A percentile compares a stretch with the other conserved stretches of the same genome.
phyloP scores from a whole-genome alignment of 768 basidiomycete genomes.

The Leccinum pellstonianum region DNA sequence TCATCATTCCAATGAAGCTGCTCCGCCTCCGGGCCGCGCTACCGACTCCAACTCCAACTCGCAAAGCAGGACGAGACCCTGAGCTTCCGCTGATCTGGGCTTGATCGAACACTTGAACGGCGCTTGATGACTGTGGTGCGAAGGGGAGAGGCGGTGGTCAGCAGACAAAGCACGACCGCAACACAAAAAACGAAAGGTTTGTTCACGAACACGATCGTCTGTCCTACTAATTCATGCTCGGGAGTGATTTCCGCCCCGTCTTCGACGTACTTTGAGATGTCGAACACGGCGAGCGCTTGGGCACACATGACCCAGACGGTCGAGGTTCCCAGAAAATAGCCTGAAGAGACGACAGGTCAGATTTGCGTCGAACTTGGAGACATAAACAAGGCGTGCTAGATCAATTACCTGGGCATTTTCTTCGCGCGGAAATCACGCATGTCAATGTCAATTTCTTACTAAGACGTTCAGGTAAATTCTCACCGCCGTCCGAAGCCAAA shows the following conservation, averaged over 20 bases:
- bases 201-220: slow-evolving; percentile 5
- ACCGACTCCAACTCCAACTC: background rate
- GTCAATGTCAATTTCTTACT: background rate
- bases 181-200: background rate
- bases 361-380: background rate
- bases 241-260: slow-evolving; percentile 44
- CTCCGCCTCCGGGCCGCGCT: no score
- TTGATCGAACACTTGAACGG: background rate
- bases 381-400: background rate
- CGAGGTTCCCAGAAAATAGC: slow-evolving; percentile 24
- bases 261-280: slow-evolving; percentile 39
- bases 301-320: slow-evolving; percentile 28
- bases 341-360: background rate
- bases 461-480: background rate
- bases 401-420: background rate
- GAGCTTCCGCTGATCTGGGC: background rate
- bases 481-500: slow-evolving; percentile 27
- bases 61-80: background rate
- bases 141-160: background rate
- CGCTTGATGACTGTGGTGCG: background rate
- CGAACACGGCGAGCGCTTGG: slow-evolving; percentile 42
- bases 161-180: background rate
- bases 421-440: background rate
- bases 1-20: background rate
- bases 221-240: slow-evolving; percentile 35